A percentile compares a stretch with the other conserved stretches of the same genome.
phyloP scores from a whole-genome alignment of 208 protist genomes.

The Wallacemonas collosoma region DNA sequence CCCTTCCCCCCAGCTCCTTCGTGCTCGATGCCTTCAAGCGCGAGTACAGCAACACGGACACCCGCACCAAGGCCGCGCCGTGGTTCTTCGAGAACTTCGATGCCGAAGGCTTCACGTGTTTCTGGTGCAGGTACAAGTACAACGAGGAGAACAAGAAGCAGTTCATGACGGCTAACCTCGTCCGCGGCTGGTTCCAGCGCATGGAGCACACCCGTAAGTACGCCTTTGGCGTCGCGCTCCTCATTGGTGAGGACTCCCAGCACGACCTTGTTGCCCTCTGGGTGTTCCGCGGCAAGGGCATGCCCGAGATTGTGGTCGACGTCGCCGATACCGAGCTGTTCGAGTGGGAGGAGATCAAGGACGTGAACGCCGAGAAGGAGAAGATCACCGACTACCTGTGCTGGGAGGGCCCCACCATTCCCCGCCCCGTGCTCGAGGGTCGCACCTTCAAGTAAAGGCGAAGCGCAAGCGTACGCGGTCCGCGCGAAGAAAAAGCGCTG shows the following conservation, averaged over 20 bases:
- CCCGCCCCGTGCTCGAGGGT: conserved; percentile 73
- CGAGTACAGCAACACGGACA: conserved; percentile 82
- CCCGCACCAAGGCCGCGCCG: conserved; percentile 63
- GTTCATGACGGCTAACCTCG: conserved; percentile 87
- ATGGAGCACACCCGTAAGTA: conserved; percentile 88
- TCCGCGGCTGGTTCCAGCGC: conserved; percentile 84
- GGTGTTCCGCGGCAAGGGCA: conserved; percentile 82
- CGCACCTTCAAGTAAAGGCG: conserved; percentile 80
- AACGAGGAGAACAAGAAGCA: conserved; percentile 83
- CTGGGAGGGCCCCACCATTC: conserved; percentile 83
- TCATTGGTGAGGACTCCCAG: conserved; percentile 75
- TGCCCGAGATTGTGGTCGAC: conserved; percentile 74
- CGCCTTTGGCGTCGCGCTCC: conserved; percentile 75
- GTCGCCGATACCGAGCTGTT: conserved; percentile 84
- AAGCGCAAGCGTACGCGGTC: too few relatives aligned
- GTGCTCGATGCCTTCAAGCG: conserved; percentile 79
- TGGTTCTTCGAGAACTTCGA: conserved; percentile 77
- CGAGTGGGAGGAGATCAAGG: conserved; percentile 69
- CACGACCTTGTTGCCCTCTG: conserved; percentile 79
- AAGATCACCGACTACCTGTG: conserved; percentile 82
- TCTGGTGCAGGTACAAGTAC: conserved; percentile 83
- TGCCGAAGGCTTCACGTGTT: conserved; percentile 66
- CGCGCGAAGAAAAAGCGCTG: too few relatives aligned
- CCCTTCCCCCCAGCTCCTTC: conserved; percentile 59
- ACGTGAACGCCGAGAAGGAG: conserved; percentile 68